These are phyloP conservation scores for Artemisia tridentata DNA, from an alignment of 129 eudicot genomes.

Conservation along the genomic window DNA sequence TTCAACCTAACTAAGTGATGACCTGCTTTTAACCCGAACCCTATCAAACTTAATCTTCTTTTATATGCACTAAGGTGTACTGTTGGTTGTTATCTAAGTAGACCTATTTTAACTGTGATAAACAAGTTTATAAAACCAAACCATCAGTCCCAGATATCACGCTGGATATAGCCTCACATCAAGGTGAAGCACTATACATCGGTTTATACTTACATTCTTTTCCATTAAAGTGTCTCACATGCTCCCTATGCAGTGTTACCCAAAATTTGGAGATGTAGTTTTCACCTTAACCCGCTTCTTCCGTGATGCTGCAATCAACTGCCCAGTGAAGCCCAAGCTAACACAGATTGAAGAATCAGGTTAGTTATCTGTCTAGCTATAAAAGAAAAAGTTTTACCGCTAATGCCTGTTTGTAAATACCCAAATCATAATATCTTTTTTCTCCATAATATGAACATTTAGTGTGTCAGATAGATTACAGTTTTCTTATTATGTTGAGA, in stretches of 20 bases:
- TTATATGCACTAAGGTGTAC: constrained; percentile 4
- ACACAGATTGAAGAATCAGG: constrained; percentile 47
- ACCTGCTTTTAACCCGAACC: too few relatives aligned
- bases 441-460: background rate
- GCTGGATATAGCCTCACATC: constrained; percentile 91
- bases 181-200: constrained; percentile 43
- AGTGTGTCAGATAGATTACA: background rate
- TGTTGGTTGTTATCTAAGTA: background rate
- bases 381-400: background rate
- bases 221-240: constrained; percentile 15
- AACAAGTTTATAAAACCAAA: constrained; percentile 59
- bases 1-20: too few relatives aligned
- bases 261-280: constrained; percentile 91
- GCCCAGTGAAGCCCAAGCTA: constrained; percentile 50
- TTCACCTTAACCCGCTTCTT: constrained; percentile 83
- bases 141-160: constrained; percentile 90
- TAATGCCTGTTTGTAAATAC: background rate
- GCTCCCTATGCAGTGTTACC: constrained; percentile 63
- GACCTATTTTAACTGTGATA: constrained; percentile 23
- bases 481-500: background rate
- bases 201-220: background rate
- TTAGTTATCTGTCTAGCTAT: constrained; percentile 25
- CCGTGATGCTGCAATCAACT: constrained; percentile 55
- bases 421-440: background rate
- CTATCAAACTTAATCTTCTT: background rate